phyloP scores from a whole-genome alignment of 345 rosid genomes.

The Dipteronia sinensis region DNA sequence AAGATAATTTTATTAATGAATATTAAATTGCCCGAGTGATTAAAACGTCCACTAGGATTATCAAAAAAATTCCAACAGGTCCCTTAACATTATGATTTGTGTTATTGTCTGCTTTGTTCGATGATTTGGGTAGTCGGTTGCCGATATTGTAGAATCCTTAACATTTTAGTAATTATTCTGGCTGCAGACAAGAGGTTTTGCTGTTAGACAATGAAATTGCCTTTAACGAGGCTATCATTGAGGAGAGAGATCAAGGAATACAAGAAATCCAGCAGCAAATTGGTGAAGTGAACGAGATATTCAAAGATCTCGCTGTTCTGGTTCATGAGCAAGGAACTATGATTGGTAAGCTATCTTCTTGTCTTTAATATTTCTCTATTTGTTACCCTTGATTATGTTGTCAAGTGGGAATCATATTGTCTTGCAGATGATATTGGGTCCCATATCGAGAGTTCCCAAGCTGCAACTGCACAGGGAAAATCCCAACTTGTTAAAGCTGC shows the following conservation, averaged over 20 bases:
- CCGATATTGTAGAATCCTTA: background rate
- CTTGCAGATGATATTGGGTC: constrained; percentile 83
- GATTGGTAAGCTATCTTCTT: constrained; percentile 57
- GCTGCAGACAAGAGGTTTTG: constrained; percentile 77
- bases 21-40: background rate
- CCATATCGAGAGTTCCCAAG: constrained; percentile 68
- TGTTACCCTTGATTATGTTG: constrained; percentile 12
- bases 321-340: constrained; percentile 95
- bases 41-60: background rate
- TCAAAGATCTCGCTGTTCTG: constrained; percentile 89
- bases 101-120: background rate
- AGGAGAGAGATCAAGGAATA: constrained; percentile 95
- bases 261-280: constrained; percentile 94
- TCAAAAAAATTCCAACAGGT: background rate
- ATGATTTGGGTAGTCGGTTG: constrained; percentile 1
- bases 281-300: constrained; percentile 92
- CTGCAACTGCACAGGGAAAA: constrained; percentile 77
- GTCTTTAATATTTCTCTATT: background rate
- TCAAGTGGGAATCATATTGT: background rate
- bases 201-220: constrained; percentile 86
- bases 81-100: background rate
- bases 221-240: constrained; percentile 88
- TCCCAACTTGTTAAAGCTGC: constrained; percentile 82
- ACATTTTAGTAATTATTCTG: constrained; percentile 18
- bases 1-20: background rate